Base-by-base conservation (phyloP, 495 filamentous ascomycete genomes). In the Paragyromitra xinjiangensis region DNA sequence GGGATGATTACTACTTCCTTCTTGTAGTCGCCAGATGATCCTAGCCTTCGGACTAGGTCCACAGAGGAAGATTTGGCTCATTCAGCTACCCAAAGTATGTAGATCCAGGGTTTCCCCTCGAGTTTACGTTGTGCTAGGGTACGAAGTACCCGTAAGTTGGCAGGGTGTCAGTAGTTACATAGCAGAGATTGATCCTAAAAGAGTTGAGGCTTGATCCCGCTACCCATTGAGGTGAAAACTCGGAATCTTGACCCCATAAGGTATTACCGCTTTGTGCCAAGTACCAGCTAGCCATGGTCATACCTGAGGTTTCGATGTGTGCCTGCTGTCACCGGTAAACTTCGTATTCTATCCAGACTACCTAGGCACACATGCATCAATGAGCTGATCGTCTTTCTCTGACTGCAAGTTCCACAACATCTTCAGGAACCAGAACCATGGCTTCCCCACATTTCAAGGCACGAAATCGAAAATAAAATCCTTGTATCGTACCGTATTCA, bases 381-480 rank as follows among this genome's bases (percentile, higher is more conserved):
- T 72, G 48, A 29, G 2, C 50, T 56, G 7, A 55, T 40, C 9
- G 16, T 37, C 22, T 37, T 45, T n/a, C 19, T 56, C 45, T 71
- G 42, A 55, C 67, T 29, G 58, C 45, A 55, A 63, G 34, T 70
- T 58, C 48, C 61, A 70, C 44, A 42, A 5, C 66, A 63, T 22
- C n/a, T 53, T 64, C 73, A 75, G 73, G 73, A 75, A 75, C 73
- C 73, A 71, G n/a, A 34, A 64, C 44, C 8, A 11, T 42, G 6
- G 39, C 22, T 40, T 75, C 73, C 73, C 73, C 73, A 45, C 73
- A 75, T 75, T 71, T 58, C 66, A 63, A 71, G 65, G 65, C 56
- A 16, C 22, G 2, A 34, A 3, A 55, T 55, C 11, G 24, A 55
- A 19, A 29, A 40, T 42, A 44, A 24, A 12, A 75, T 24, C 73